These are phyloP conservation scores for Paecilomyces formosus DNA, from an alignment of 2,329 filamentous ascomycete species.

Conservation along the genomic window DNA sequence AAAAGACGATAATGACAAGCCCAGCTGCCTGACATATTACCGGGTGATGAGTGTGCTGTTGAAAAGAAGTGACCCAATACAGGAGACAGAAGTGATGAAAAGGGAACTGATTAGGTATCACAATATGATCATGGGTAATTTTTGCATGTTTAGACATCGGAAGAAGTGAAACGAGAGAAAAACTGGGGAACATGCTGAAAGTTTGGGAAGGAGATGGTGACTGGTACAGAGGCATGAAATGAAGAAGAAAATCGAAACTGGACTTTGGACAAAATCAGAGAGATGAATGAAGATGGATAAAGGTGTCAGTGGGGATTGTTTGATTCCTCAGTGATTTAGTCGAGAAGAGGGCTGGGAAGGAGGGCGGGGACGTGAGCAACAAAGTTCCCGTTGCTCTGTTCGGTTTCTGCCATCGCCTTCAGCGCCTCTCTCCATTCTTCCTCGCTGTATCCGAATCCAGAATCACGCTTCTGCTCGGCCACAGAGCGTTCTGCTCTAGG, in stretches of 20 bases:
- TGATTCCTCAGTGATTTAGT: not conserved
- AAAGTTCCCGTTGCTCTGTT: not conserved
- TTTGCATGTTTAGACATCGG: not conserved
- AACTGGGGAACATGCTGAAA: not conserved
- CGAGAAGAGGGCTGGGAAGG: conserved; percentile 6
- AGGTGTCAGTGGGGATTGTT: not conserved
- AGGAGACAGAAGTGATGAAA: not conserved
- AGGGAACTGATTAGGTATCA: not conserved
- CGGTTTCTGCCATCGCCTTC: not conserved
- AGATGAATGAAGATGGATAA: not conserved
- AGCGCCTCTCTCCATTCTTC: not conserved
- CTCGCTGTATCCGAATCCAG: not conserved
- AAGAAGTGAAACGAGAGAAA: not conserved
- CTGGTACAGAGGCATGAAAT: not conserved
- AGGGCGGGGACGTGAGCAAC: conserved; percentile 2
- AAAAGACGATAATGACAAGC: not conserved
- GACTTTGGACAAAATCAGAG: not conserved
- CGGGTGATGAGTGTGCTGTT: not conserved
- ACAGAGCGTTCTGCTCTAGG: conserved; percentile 2
- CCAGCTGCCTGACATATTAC: not conserved
- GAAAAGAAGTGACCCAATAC: not conserved
- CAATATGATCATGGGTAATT: not conserved
- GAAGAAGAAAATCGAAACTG: not conserved
- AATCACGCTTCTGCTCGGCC: not conserved
- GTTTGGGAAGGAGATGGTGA: not conserved